Evolutionary conservation across 2,329 filamentous ascomycete genomes (phyloP), one percentile per base, ranked within the genome.

Genomic region (Apiospora pterosperma): DNA sequence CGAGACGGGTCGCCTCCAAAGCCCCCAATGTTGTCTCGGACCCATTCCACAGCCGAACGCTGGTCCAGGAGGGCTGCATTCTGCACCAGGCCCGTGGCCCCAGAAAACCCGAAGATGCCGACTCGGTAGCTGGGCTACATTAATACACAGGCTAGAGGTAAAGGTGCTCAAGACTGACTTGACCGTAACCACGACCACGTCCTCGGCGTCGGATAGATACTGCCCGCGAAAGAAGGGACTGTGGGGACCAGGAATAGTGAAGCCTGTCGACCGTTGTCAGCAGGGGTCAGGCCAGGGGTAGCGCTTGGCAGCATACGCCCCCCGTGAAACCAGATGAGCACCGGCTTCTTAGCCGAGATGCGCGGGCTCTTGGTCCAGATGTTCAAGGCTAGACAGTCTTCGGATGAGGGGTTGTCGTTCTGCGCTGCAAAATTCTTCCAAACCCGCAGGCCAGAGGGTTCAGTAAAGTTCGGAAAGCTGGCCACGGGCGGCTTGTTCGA

Each of bases 21-120:
- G 1, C 68, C 71, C 10, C 67, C 73, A 36, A 82, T 78, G 67
- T 83, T 82, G 52, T 76, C 71, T 12, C 73, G 74, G 0, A 81
- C 67, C 82, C 81, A 84, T 72, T 82, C 78, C 0, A 83, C 70
- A 0, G 80, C 80, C 10, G 76, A 66, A 3, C 81, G 77, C 66
- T 85, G 82, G 67, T 85, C 82, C 2, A 77, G 73, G 4, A 84
- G 69, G 1, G 79, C 81, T 4, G 80, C 67, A 60, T 84, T 84
- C 38, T 74, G 71, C 61, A 41, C 16, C 12, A 48, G 6, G 19
- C 25, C 59, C 10, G 61, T 61, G 19, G 31, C 59, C 11, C 59
- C 67, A 19, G 63, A 59, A 61, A 72, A 70, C 7, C 67, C 68
- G 42, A 71, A 66, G 44, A 67, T 72, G 11, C 68, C 68, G n/a